Conservation (phyloP, 2,329 filamentous ascomycete species). For the Nemania sp. region DNA sequence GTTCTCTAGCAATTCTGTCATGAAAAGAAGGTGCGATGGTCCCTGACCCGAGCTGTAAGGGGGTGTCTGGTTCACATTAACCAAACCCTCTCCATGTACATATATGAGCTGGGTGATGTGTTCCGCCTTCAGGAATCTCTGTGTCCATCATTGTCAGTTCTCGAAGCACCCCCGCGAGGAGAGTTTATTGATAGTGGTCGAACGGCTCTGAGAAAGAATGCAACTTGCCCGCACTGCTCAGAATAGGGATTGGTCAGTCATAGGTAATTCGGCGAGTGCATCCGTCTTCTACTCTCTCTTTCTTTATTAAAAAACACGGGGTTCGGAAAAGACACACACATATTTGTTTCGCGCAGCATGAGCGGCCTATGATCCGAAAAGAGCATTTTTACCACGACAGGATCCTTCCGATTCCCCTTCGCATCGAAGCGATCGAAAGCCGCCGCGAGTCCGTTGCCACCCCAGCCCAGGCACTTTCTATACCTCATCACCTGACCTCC, state of each 20-base stretch:
- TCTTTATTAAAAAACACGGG: too few relatives aligned
- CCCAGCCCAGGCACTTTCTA: conserved; percentile 20
- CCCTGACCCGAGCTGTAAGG: too few relatives aligned
- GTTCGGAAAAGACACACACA: neutral
- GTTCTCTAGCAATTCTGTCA: conserved; percentile 28
- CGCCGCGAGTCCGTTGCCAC: conserved; percentile 22
- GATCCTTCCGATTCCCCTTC: neutral
- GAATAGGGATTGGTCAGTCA: neutral
- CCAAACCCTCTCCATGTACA: neutral
- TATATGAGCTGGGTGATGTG: conserved; percentile 22
- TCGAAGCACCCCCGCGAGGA: too few relatives aligned
- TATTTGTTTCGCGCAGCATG: neutral
- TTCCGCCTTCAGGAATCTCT: conserved; percentile 16
- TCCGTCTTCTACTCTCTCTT: neutral
- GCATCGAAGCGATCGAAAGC: conserved; percentile 5
- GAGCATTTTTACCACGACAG: conserved; percentile 19
- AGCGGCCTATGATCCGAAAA: neutral
- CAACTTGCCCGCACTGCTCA: conserved; percentile 13
- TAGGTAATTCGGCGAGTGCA: too few relatives aligned
- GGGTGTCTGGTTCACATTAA: too few relatives aligned
- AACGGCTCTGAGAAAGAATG: neutral
- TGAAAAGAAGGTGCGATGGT: too few relatives aligned
- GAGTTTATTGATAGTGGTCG: too few relatives aligned
- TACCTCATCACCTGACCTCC: conserved; percentile 1
- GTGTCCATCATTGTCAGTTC: neutral